Evolutionary conservation across 371 early-diverging fungal species (phyloP).

Genomic region (Mortierella polycephala): DNA sequence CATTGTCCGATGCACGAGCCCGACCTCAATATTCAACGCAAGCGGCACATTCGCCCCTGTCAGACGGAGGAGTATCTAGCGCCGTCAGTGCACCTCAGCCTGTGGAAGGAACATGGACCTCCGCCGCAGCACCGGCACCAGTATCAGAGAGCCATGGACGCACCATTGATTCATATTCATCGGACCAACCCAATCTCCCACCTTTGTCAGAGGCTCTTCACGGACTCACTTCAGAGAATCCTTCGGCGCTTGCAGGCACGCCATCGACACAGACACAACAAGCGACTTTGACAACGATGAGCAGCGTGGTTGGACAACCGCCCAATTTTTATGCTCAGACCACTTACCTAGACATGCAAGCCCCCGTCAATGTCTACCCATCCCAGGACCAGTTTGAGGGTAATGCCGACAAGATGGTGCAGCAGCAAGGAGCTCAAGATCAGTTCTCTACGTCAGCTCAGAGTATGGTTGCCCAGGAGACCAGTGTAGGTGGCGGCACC

Average conservation of each 20-base stretch:
- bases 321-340: conserved; percentile 28
- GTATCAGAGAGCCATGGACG: conserved; percentile 8
- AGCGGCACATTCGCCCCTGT: not conserved
- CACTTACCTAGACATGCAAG: conserved; percentile 37
- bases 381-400: conserved; percentile 18
- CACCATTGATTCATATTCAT: conserved; percentile 5
- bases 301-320: conserved; percentile 21
- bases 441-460: conserved; percentile 21
- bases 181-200: conserved; percentile 30
- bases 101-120: conserved; percentile 24
- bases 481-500: conserved; percentile 1
- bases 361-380: conserved; percentile 27
- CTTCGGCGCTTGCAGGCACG: conserved; percentile 21
- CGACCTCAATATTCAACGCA: conserved; percentile 22
- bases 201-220: conserved; percentile 37
- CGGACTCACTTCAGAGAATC: conserved; percentile 6
- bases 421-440: conserved; percentile 7
- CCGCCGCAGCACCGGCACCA: conserved; percentile 7
- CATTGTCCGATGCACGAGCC: conserved; percentile 23
- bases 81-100: conserved; percentile 8
- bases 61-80: conserved; percentile 6
- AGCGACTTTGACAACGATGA: conserved; percentile 16
- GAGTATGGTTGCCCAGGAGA: conserved; percentile 15
- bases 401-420: conserved; percentile 23
- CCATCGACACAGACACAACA: conserved; percentile 33